These are phyloP conservation scores for Beauveria medogensis DNA, from an alignment of 2,329 filamentous ascomycete genomes.

Conservation along the genomic window DNA sequence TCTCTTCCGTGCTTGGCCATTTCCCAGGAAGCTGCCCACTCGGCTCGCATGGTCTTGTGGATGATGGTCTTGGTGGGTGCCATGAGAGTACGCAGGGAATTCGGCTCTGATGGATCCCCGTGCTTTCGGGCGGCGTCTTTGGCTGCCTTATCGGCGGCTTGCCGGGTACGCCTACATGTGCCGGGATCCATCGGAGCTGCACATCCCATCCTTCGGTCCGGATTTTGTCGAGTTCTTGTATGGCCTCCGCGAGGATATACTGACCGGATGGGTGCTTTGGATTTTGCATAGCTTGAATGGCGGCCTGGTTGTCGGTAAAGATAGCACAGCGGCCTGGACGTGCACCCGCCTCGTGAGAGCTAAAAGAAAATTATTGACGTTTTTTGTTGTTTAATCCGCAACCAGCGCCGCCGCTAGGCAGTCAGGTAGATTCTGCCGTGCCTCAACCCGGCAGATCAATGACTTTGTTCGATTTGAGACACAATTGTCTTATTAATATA, in stretches of 20 bases:
- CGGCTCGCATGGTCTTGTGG: too few relatives aligned
- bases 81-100: too few relatives aligned
- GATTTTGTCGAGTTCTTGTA: conserved; percentile 14
- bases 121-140: not conserved
- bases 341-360: not conserved
- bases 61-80: too few relatives aligned
- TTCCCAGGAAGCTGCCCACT: too few relatives aligned
- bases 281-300: conserved; percentile 20
- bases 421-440: too few relatives aligned
- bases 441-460: not conserved
- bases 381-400: too few relatives aligned
- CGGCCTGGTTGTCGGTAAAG: conserved; percentile 25
- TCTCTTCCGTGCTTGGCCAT: too few relatives aligned
- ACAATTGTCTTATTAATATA: too few relatives aligned
- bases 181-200: conserved; percentile 16
- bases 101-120: too few relatives aligned
- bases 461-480: too few relatives aligned
- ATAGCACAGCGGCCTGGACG: conserved; percentile 17
- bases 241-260: conserved; percentile 20
- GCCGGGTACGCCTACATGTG: conserved; percentile 15
- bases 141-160: conserved; percentile 21
- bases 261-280: conserved; percentile 20
- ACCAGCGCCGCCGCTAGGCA: too few relatives aligned
- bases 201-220: conserved; percentile 9
- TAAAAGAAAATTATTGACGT: too few relatives aligned